phyloP scores from a whole-genome alignment of 2,329 filamentous ascomycete species.

The Amylocarpus encephaloides region DNA sequence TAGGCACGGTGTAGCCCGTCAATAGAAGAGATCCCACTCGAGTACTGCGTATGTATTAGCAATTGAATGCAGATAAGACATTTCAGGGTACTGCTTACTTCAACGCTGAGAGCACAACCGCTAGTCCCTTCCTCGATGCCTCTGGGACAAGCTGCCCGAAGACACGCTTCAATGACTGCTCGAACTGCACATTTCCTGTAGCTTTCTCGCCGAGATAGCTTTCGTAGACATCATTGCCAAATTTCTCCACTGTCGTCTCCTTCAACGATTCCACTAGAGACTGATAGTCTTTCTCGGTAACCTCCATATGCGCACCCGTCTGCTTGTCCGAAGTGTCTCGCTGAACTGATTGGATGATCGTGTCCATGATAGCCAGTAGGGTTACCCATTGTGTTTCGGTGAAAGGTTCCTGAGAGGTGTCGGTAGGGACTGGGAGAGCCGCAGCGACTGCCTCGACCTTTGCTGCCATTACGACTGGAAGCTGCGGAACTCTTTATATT shows the following conservation, averaged over 20 bases:
- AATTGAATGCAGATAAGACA: background rate
- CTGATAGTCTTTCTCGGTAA: constrained; percentile 46
- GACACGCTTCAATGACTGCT: constrained; percentile 41
- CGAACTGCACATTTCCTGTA: constrained; percentile 47
- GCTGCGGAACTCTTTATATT: background rate
- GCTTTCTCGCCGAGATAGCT: constrained; percentile 48
- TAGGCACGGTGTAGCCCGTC: constrained; percentile 59
- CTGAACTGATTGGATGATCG: constrained; percentile 54
- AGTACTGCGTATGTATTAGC: constrained; percentile 41
- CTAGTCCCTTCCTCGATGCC: constrained; percentile 24
- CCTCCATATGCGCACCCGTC: constrained; percentile 35
- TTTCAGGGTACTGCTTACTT: constrained; percentile 22
- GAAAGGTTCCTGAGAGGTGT: constrained; percentile 35
- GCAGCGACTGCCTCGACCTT: background rate
- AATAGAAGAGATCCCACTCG: constrained; percentile 56
- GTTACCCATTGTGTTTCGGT: constrained; percentile 47
- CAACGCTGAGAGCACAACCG: constrained; percentile 25
- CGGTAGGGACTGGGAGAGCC: constrained; percentile 21
- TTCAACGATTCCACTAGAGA: constrained; percentile 37
- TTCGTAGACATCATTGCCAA: constrained; percentile 39
- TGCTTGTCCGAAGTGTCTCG: constrained; percentile 25
- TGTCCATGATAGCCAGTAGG: constrained; percentile 49
- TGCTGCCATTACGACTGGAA: background rate
- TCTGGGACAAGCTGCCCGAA: constrained; percentile 30
- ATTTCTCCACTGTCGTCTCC: constrained; percentile 34